Percentiles rank a stretch among this genome's conserved stretches.
Evolutionary conservation across 495 filamentous ascomycete species (phyloP).

Genomic region (Parmelia sp.): DNA sequence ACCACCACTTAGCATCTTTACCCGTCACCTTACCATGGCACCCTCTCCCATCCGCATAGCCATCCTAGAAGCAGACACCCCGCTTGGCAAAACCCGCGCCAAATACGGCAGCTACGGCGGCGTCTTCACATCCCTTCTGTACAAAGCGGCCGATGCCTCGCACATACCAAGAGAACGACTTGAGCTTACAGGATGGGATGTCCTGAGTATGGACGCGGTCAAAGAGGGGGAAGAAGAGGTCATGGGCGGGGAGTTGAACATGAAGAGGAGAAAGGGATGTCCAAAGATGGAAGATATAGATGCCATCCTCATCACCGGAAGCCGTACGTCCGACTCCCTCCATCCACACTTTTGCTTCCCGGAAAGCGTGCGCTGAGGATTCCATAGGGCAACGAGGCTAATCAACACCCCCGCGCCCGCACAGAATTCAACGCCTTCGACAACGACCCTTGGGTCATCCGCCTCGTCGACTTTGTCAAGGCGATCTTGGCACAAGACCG

Average conservation of each 20-base stretch:
- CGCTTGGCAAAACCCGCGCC: slow-evolving; percentile 46
- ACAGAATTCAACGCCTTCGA: slow-evolving; percentile 58
- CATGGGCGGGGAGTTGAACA: slow-evolving; percentile 12
- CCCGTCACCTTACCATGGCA: background rate
- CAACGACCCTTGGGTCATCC: slow-evolving; percentile 66
- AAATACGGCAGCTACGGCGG: slow-evolving; percentile 69
- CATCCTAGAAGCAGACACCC: slow-evolving; percentile 76
- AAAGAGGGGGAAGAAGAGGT: slow-evolving; percentile 4
- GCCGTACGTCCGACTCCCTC: slow-evolving; percentile 39
- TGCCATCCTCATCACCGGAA: slow-evolving; percentile 75
- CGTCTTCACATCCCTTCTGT: slow-evolving; percentile 61
- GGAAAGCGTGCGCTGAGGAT: background rate
- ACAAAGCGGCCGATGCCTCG: slow-evolving; percentile 41
- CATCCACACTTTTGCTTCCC: background rate
- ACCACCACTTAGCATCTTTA: background rate
- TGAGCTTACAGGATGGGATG: slow-evolving; percentile 58
- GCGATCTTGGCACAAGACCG: slow-evolving; percentile 49
- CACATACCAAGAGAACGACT: slow-evolving; percentile 43
- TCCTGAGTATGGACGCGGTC: slow-evolving; percentile 46
- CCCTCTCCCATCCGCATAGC: slow-evolving; percentile 65
- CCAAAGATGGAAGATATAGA: slow-evolving; percentile 69
- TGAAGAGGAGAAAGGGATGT: slow-evolving; percentile 39
- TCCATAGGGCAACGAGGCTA: no score
- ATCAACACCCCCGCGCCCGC: no score
- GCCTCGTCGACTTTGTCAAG: slow-evolving; percentile 64